Percentiles rank a stretch among this genome's conserved stretches.
These are phyloP conservation scores for Stephania cephalantha DNA, from an alignment of 164 flowering plant genomes.

Conservation along the genomic window DNA sequence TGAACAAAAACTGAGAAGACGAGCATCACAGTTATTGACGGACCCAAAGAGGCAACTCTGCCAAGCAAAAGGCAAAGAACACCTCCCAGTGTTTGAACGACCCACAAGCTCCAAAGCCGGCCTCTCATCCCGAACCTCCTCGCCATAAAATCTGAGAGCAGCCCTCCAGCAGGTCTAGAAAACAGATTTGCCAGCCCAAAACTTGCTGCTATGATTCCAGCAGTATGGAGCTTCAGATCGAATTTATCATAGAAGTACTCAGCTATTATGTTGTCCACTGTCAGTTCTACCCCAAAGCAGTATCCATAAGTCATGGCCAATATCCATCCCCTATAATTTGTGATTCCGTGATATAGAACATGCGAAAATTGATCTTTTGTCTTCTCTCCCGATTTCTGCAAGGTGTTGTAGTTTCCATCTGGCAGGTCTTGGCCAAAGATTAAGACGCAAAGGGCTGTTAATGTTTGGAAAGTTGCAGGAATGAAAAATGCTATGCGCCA, in stretches of 20 bases:
- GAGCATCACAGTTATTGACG: slow-evolving; percentile 55
- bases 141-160: slow-evolving; percentile 58
- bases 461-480: slow-evolving; percentile 62
- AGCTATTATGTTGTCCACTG: slow-evolving; percentile 80
- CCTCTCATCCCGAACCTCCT: slow-evolving; percentile 81
- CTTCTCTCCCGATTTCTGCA: slow-evolving; percentile 55
- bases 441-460: slow-evolving; percentile 49
- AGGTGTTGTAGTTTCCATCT: slow-evolving; percentile 50
- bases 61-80: slow-evolving; percentile 65
- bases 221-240: slow-evolving; percentile 69
- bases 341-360: slow-evolving; percentile 48
- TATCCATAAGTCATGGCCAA: slow-evolving; percentile 74
- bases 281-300: slow-evolving; percentile 82
- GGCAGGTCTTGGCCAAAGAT: slow-evolving; percentile 76
- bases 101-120: slow-evolving; percentile 75
- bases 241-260: slow-evolving; percentile 79
- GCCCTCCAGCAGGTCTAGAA: slow-evolving; percentile 71
- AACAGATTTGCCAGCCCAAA: slow-evolving; percentile 70
- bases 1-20: slow-evolving; percentile 71
- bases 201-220: slow-evolving; percentile 76
- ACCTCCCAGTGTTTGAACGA: slow-evolving; percentile 66
- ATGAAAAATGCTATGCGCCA: slow-evolving; percentile 78
- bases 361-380: slow-evolving; percentile 48
- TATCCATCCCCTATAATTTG: slow-evolving; percentile 84
- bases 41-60: slow-evolving; percentile 39